phyloP scores from a whole-genome alignment of 495 filamentous ascomycete genomes.

The Clohesyomyces aquaticus region DNA sequence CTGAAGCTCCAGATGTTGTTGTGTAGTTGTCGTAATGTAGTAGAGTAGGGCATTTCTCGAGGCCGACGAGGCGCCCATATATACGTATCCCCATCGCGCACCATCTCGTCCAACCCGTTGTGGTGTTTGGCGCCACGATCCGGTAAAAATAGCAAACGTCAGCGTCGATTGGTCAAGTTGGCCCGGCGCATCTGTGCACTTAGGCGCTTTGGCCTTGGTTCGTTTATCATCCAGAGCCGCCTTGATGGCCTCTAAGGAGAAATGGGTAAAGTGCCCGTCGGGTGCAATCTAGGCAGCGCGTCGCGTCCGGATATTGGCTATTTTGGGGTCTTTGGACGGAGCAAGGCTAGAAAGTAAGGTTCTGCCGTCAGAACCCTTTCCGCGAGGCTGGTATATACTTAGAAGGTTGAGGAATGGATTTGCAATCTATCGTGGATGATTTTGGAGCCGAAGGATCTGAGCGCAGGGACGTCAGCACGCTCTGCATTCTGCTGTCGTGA shows the following conservation, averaged over 20 bases:
- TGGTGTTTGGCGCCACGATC: slow-evolving; percentile 2
- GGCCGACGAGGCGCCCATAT: not conserved
- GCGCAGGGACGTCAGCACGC: not conserved
- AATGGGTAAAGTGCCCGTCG: not conserved
- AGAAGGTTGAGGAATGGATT: slow-evolving; percentile 6
- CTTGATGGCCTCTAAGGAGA: not conserved
- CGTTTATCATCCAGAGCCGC: slow-evolving; percentile 2
- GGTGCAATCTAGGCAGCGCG: not conserved
- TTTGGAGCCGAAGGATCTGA: not conserved
- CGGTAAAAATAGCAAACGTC: not conserved
- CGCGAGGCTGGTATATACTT: not conserved
- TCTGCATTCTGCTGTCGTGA: not conserved
- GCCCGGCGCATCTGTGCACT: not conserved
- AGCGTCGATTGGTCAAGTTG: not conserved
- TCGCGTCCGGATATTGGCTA: slow-evolving; percentile 10
- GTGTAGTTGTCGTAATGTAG: no score
- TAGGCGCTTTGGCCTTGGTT: slow-evolving; percentile 11
- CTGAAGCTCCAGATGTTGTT: no score
- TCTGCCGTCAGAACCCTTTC: not conserved
- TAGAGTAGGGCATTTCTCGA: not conserved
- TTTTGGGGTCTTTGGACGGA: slow-evolving; percentile 1
- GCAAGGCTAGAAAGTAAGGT: slow-evolving; percentile 2
- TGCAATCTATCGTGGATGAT: not conserved
- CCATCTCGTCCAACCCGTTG: not conserved
- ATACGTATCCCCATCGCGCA: not conserved